A percentile compares a stretch with the other conserved stretches of the same genome.
phyloP scores from a whole-genome alignment of 495 filamentous ascomycete species.

The Margaritispora aquatica region DNA sequence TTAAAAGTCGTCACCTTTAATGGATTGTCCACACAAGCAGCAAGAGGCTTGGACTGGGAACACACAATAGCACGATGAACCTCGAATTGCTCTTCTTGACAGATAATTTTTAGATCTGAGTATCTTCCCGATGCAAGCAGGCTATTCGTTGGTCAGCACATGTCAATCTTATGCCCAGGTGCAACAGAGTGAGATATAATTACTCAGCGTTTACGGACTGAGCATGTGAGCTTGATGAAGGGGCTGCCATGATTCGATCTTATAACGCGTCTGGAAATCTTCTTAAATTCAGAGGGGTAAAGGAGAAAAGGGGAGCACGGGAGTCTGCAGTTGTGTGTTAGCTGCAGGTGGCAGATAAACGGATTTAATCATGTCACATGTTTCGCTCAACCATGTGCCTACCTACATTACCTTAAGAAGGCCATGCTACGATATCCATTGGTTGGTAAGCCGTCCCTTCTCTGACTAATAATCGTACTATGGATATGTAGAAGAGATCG shows the following conservation, averaged over 20 bases:
- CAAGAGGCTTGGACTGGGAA: constrained; percentile 34
- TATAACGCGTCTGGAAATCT: neutral
- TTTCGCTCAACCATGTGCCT: neutral
- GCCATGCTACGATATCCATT: too few species aligned
- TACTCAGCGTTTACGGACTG: neutral
- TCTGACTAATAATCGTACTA: too few species aligned
- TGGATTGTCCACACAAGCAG: constrained; percentile 24
- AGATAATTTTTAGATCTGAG: constrained; percentile 33
- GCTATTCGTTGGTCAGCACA: neutral
- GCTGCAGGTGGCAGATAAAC: neutral
- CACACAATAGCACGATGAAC: constrained; percentile 35
- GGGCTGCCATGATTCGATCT: neutral
- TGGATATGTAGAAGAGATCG: too few species aligned
- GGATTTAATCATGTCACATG: neutral
- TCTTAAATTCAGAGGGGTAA: neutral
- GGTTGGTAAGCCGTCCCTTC: too few species aligned
- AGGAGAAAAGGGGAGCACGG: neutral
- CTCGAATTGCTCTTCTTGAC: constrained; percentile 25
- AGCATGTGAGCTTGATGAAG: neutral
- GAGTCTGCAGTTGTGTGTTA: neutral
- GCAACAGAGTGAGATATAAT: neutral
- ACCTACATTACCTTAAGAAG: too few species aligned
- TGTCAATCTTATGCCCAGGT: neutral
- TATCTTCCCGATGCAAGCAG: constrained; percentile 20
- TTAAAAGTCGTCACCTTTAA: constrained; percentile 27